These are phyloP conservation scores for Fremontodendron californicum DNA, from an alignment of 345 rosid species.

Conservation along the genomic window DNA sequence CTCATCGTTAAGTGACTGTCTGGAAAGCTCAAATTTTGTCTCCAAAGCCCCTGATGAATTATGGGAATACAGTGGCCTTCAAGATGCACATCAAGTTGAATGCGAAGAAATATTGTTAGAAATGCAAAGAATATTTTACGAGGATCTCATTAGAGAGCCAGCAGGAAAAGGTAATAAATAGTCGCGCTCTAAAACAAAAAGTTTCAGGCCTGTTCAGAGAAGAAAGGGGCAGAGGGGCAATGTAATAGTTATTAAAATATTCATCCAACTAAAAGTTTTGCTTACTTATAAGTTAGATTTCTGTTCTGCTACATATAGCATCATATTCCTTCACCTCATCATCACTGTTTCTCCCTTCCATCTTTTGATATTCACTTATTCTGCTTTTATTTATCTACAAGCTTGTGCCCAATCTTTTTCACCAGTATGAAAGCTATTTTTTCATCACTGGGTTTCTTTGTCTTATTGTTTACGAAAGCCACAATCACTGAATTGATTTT, in stretches of 20 bases:
- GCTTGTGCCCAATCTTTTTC: not conserved
- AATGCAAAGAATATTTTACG: conserved; percentile 84
- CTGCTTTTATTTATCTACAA: not conserved
- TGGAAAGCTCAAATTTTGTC: conserved; percentile 8
- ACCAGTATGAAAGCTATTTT: not conserved
- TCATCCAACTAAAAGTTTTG: not conserved
- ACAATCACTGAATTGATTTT: not conserved
- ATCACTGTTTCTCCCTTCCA: not conserved
- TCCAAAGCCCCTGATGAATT: conserved; percentile 42
- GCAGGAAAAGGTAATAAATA: conserved; percentile 28
- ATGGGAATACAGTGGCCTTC: conserved; percentile 86
- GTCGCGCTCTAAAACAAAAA: not conserved
- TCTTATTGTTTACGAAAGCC: not conserved
- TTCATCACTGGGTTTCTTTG: not conserved
- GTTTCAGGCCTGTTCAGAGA: not conserved
- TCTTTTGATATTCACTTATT: not conserved
- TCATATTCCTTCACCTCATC: not conserved
- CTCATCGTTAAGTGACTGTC: conserved; percentile 29
- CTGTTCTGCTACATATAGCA: not conserved
- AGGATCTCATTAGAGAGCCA: conserved; percentile 51
- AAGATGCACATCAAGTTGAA: conserved; percentile 58
- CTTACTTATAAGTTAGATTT: not conserved
- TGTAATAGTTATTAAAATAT: not conserved
- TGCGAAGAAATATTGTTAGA: conserved; percentile 82
- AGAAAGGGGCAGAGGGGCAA: not conserved